These are phyloP conservation scores for Phytophthora constricta DNA, from an alignment of 352 stramenopile species.

Conservation along the genomic window DNA sequence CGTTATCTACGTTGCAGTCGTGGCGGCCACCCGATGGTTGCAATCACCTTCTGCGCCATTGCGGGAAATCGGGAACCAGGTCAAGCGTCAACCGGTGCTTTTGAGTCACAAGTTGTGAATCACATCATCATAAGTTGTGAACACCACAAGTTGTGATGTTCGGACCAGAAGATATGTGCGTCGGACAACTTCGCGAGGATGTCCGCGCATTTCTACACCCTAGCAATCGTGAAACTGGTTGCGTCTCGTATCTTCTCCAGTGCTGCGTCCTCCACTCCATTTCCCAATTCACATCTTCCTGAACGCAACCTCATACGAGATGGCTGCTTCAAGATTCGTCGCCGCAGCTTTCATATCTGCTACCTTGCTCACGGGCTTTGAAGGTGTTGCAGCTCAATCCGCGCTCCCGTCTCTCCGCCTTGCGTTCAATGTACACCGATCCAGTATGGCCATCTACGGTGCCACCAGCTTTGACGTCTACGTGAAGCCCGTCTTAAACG, in stretches of 20 bases:
- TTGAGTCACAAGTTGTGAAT: too few relatives aligned
- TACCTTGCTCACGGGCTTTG: not conserved
- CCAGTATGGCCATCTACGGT: constrained; percentile 47
- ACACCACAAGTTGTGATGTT: too few relatives aligned
- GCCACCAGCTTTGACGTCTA: constrained; percentile 40
- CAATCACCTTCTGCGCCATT: too few relatives aligned
- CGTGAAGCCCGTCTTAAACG: constrained; percentile 31
- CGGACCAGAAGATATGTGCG: not conserved
- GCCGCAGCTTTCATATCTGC: not conserved
- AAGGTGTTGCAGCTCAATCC: constrained; percentile 1
- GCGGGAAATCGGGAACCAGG: too few relatives aligned
- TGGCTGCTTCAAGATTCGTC: constrained; percentile 9
- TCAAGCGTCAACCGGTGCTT: too few relatives aligned
- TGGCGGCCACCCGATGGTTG: too few relatives aligned
- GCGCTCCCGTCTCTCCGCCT: constrained; percentile 33
- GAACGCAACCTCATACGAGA: constrained; percentile 10
- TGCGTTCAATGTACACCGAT: constrained; percentile 45
- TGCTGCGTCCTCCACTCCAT: not conserved
- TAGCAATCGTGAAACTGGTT: not conserved
- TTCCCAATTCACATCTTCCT: not conserved
- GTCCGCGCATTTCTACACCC: not conserved
- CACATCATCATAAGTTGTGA: too few relatives aligned
- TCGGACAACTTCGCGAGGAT: not conserved
- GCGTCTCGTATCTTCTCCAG: not conserved
- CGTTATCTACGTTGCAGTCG: too few relatives aligned